Percentiles rank a stretch among this genome's conserved stretches.
Conservation (phyloP, 179 eudicot genomes). For the Amaranthus tricolor region DNA sequence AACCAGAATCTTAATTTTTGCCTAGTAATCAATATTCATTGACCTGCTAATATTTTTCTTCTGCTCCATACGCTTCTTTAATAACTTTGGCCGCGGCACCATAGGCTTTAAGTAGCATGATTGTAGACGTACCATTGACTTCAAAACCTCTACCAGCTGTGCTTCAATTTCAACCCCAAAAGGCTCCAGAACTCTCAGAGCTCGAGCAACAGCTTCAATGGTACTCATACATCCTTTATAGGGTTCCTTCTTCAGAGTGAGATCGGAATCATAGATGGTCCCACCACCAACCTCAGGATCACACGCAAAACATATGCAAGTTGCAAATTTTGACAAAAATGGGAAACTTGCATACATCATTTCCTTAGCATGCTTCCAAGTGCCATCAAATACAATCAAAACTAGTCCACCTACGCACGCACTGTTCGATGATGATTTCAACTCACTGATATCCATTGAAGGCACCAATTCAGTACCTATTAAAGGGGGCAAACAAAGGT, state of each 20-base stretch:
- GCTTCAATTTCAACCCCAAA: conserved; percentile 63
- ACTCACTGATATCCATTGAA: conserved; percentile 44
- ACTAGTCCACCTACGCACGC: conserved; percentile 27
- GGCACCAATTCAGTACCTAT: conserved; percentile 60
- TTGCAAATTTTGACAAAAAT: conserved; percentile 73
- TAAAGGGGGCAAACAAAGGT: conserved; percentile 2
- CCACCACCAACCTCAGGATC: conserved; percentile 63
- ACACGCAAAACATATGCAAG: conserved; percentile 58
- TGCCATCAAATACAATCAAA: conserved; percentile 84
- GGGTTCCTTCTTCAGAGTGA: conserved; percentile 86
- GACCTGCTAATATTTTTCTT: conserved; percentile 1
- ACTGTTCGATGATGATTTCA: conserved; percentile 39
- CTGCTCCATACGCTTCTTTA: conserved; percentile 31
- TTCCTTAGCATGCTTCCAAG: conserved; percentile 98
- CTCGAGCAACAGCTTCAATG: conserved; percentile 89
- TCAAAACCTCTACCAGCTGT: conserved; percentile 59
- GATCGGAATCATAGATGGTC: conserved; percentile 71
- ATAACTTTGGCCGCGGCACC: conserved; percentile 52
- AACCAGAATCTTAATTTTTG: too few species aligned
- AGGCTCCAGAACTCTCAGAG: conserved; percentile 69
- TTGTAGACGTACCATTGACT: conserved; percentile 72
- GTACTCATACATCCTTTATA: conserved; percentile 93
- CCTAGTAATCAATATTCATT: background rate
- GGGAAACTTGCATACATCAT: conserved; percentile 90
- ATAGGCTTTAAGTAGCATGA: conserved; percentile 60